Base-by-base conservation (phyloP, 1,284 basidiomycete genomes). In the Rhodotorula sp. region DNA sequence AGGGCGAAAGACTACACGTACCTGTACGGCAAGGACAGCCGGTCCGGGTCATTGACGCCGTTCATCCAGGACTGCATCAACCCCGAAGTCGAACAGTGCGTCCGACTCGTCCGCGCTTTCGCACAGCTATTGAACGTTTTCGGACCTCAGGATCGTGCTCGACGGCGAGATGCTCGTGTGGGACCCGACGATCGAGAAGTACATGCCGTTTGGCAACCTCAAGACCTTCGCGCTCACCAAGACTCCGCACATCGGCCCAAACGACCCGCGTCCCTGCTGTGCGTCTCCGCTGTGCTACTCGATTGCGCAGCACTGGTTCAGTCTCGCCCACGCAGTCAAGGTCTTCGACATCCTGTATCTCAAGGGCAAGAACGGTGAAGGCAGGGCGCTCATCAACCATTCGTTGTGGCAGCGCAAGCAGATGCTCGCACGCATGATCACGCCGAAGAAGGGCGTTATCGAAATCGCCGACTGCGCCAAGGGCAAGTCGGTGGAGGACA, bases 101-200 rank as follows among this genome's bases (percentile, higher is more conserved):
- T 82, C 23, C 4, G 4, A 7, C 45, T 34, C 12, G 23, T 5
- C 46, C 17, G 23, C 25, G 54, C 7, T 46, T 27, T 16, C 13
- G 4, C 7, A 5, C 25, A 12, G 9, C 45, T 21, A 46, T n/a
- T 44, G 46, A 34, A 61, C 45, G 67, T 9, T 68, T 63, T 16
- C 27, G 34, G 19, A 27, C 21, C 62, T 9, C 71, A 96, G 94
- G 62, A 89, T 94, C 76, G 92, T 97, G 57, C 82, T 97, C 23
- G 94, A 97, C 77, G 94, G 95, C 0, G 95, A 98, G 81, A 97
- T 98, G 94, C 83, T 98, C 55, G 95, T 95, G 4, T 97, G 91
- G 91, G 94, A 97, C 80, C 94, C 94, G 0, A 84, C 90, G 3
- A 88, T 91, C 0, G 89, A 91, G 74, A 87, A 90, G 56, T 91